Percentiles rank a stretch among this genome's conserved stretches.
Conservation (phyloP, 2,329 filamentous ascomycete genomes). For the Fusarium ramigenum region DNA sequence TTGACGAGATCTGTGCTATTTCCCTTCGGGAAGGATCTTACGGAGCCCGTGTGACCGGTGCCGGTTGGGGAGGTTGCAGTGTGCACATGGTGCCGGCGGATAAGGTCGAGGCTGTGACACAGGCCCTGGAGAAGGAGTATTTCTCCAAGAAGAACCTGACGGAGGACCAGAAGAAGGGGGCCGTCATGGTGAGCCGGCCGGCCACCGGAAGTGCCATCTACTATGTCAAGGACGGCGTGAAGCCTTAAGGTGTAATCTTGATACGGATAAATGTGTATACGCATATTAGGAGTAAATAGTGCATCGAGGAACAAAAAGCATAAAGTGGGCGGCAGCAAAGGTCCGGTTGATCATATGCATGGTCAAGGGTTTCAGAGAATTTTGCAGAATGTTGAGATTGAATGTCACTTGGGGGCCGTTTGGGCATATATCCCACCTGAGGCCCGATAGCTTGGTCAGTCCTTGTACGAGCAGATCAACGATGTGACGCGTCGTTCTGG, state of each 20-base stretch:
- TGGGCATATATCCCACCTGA: constrained; percentile 13
- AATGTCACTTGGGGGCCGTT: not conserved
- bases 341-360: constrained; percentile 7
- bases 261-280: not conserved
- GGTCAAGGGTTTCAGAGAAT: constrained; percentile 1
- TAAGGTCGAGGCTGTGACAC: constrained; percentile 80
- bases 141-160: constrained; percentile 74
- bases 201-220: constrained; percentile 75
- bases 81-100: constrained; percentile 90
- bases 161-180: constrained; percentile 77
- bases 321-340: constrained; percentile 4
- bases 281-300: not conserved
- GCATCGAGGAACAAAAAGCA: constrained; percentile 5
- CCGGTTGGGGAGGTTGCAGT: constrained; percentile 96
- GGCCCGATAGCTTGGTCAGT: constrained; percentile 7
- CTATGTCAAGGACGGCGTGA: constrained; percentile 47
- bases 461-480: constrained; percentile 1
- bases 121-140: constrained; percentile 83
- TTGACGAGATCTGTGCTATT: constrained; percentile 88
- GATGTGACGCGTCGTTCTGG: constrained; percentile 6
- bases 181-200: constrained; percentile 89
- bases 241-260: constrained; percentile 13
- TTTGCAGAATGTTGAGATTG: constrained; percentile 1
- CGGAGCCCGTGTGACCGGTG: constrained; percentile 88
- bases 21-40: constrained; percentile 81